These are phyloP conservation scores for Gamsiella multidivaricata DNA, from an alignment of 192 early-diverging fungal genomes.

Conservation along the genomic window DNA sequence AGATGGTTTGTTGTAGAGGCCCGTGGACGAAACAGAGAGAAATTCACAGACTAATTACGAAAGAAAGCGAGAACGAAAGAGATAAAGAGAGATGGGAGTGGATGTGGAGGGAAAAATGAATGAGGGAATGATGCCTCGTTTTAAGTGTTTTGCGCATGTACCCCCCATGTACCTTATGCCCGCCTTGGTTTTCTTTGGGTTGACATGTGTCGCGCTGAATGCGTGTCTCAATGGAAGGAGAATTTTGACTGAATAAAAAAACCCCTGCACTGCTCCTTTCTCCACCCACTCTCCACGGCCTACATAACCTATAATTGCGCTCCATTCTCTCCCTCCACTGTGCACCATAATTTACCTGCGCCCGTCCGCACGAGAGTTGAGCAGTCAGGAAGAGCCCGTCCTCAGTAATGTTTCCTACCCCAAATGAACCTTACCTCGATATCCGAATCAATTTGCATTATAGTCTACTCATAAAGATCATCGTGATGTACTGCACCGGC, in stretches of 20 bases:
- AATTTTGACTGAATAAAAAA: not conserved
- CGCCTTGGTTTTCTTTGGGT: not conserved
- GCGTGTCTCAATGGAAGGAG: not conserved
- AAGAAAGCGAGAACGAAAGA: not conserved
- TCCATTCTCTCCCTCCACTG: constrained; percentile 1
- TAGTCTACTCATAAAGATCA: not conserved
- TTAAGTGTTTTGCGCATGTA: not conserved
- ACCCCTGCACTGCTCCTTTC: too few species aligned
- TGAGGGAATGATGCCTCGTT: not conserved
- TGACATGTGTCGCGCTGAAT: constrained; percentile 17
- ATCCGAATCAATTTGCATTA: too few species aligned
- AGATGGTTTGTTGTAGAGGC: not conserved
- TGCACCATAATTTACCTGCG: too few species aligned
- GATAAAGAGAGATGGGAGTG: not conserved
- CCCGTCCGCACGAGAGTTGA: not conserved
- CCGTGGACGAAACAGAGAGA: not conserved
- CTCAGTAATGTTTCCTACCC: not conserved
- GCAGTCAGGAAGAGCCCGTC: not conserved
- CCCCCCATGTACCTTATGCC: not conserved
- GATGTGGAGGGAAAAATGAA: not conserved
- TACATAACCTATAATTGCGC: not conserved
- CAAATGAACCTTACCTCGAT: constrained; percentile 18
- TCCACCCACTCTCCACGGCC: not conserved
- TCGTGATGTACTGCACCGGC: too few species aligned
- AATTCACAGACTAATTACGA: not conserved